These are phyloP conservation scores for Groenewaldozyma auringiensis DNA, from an alignment of 1,139 yeast genomes.

Conservation along the genomic window DNA sequence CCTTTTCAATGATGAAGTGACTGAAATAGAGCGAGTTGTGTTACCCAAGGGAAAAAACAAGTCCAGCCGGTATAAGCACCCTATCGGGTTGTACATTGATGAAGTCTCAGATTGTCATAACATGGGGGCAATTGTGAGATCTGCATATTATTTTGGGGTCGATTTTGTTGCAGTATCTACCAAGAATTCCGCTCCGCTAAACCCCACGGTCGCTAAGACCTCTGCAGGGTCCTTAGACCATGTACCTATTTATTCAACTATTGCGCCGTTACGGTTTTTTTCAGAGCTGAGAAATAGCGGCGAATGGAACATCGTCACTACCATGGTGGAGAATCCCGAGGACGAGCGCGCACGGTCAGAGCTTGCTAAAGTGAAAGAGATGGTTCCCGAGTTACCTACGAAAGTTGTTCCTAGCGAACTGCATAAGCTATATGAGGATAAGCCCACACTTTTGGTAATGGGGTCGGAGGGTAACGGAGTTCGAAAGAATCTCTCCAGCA, in stretches of 20 bases:
- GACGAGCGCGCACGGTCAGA: background rate
- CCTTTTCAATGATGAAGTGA: background rate
- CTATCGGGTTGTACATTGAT: conserved; percentile 71
- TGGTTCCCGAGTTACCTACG: conserved; percentile 7
- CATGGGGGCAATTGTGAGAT: conserved; percentile 75
- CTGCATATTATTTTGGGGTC: conserved; percentile 78
- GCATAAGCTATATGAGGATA: conserved; percentile 34
- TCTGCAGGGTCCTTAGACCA: conserved; percentile 86
- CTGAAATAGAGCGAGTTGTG: conserved; percentile 7
- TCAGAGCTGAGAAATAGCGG: conserved; percentile 41
- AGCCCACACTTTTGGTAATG: conserved; percentile 64
- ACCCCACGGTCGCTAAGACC: conserved; percentile 73
- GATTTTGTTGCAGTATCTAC: conserved; percentile 71
- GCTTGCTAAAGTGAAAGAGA: conserved; percentile 16
- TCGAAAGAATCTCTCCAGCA: conserved; percentile 52
- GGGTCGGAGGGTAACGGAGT: conserved; percentile 87
- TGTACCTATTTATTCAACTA: conserved; percentile 51
- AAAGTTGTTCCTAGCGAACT: conserved; percentile 40
- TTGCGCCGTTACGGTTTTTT: conserved; percentile 55
- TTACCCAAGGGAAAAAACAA: conserved; percentile 21
- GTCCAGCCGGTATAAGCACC: conserved; percentile 29
- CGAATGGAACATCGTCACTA: conserved; percentile 72
- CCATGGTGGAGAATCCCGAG: conserved; percentile 36
- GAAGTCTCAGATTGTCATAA: conserved; percentile 88
- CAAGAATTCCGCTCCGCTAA: conserved; percentile 63